Evolutionary conservation across 768 basidiomycete genomes (phyloP).

Genomic region (Hypsizygus marmoreus): DNA sequence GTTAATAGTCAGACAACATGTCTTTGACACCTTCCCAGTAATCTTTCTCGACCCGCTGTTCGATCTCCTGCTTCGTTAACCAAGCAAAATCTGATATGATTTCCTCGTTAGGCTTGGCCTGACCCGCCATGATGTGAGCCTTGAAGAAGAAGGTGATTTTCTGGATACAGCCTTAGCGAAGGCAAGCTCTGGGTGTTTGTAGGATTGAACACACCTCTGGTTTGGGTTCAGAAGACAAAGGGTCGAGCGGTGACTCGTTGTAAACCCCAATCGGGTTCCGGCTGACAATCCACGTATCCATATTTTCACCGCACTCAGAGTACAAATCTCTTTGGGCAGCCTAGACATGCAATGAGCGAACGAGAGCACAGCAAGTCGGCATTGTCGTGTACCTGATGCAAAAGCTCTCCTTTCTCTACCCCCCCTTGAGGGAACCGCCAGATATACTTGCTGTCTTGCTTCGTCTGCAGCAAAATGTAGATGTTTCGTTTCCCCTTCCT

Average conservation of each 20-base stretch:
- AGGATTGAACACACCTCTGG: conserved; percentile 38
- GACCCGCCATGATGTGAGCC: conserved; percentile 89
- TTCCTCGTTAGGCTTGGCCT: conserved; percentile 61
- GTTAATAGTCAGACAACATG: conserved; percentile 72
- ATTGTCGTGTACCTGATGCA: conserved; percentile 67
- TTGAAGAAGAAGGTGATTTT: conserved; percentile 88
- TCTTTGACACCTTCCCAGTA: conserved; percentile 83
- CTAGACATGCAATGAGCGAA: conserved; percentile 46
- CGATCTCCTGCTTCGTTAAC: conserved; percentile 92
- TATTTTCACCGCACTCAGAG: conserved; percentile 72
- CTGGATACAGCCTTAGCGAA: conserved; percentile 37
- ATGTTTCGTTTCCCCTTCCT: conserved; percentile 83
- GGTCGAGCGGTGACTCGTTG: conserved; percentile 44
- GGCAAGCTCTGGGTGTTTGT: background rate
- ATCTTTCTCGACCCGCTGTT: conserved; percentile 58
- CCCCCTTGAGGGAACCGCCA: conserved; percentile 86
- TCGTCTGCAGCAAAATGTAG: conserved; percentile 75
- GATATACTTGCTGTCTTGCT: conserved; percentile 45
- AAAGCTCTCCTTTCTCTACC: conserved; percentile 61
- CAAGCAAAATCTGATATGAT: conserved; percentile 81
- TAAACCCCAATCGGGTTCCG: conserved; percentile 84
- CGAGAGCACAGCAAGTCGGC: background rate
- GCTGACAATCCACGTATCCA: conserved; percentile 96
- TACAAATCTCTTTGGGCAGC: conserved; percentile 73
- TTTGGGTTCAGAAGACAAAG: conserved; percentile 24